These are phyloP conservation scores for Cymbidium sinense DNA, from an alignment of 106 monocot species.

Conservation along the genomic window DNA sequence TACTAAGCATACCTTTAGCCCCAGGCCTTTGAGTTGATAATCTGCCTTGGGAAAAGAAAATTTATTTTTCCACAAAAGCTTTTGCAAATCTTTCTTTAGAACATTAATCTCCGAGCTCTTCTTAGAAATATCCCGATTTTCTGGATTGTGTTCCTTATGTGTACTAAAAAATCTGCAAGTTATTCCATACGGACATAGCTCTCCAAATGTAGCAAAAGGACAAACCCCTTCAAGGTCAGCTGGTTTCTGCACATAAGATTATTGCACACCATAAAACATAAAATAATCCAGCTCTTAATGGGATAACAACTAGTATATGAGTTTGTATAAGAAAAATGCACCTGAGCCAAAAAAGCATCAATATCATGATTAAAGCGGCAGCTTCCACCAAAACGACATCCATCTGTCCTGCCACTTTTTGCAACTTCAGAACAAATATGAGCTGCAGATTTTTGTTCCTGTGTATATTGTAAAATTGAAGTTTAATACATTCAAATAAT, in stretches of 20 bases:
- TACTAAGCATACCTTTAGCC: constrained; percentile 45
- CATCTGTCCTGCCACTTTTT: constrained; percentile 42
- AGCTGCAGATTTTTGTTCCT: constrained; percentile 65
- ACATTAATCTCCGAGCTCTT: constrained; percentile 48
- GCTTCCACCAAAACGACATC: constrained; percentile 40
- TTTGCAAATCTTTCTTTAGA: constrained; percentile 79
- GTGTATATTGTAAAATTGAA: neutral
- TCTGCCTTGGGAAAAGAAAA: constrained; percentile 67
- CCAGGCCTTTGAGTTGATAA: constrained; percentile 79
- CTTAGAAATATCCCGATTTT: constrained; percentile 18
- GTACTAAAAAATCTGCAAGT: constrained; percentile 64
- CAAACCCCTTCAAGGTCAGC: constrained; percentile 74
- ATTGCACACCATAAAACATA: neutral
- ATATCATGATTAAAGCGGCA: constrained; percentile 93
- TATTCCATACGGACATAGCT: constrained; percentile 78
- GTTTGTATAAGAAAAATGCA: constrained; percentile 9
- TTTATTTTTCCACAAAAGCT: constrained; percentile 91
- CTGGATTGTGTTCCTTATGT: constrained; percentile 27
- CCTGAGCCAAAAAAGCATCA: constrained; percentile 69
- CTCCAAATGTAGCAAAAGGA: constrained; percentile 42
- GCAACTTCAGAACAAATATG: constrained; percentile 77
- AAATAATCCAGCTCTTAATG: neutral
- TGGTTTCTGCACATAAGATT: constrained; percentile 61
- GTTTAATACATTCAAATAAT: neutral
- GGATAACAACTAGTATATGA: neutral